Evolutionary conservation across 2,329 filamentous ascomycete species (phyloP).

Genomic region (Clonostachys byssicola): DNA sequence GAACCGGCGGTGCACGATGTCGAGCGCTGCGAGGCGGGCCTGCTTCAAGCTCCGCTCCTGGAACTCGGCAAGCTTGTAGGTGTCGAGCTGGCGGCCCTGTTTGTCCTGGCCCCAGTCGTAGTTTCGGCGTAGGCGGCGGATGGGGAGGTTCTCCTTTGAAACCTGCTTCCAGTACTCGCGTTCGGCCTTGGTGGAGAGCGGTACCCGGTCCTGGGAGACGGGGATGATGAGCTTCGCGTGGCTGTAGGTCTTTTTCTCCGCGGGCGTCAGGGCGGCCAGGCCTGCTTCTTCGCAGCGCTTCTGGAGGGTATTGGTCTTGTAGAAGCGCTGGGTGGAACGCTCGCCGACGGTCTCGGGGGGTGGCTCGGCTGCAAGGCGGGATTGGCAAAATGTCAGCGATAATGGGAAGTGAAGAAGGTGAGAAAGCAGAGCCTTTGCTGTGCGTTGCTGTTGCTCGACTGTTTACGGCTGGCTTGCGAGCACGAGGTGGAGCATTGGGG

Average conservation of each 20-base stretch:
- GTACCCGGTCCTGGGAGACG: constrained; percentile 25
- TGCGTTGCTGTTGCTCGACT: too few relatives aligned
- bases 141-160: constrained; percentile 45
- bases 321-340: constrained; percentile 40
- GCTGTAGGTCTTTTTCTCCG: constrained; percentile 44
- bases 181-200: constrained; percentile 40
- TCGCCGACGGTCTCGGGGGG: constrained; percentile 41
- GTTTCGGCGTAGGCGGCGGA: constrained; percentile 32
- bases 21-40: constrained; percentile 34
- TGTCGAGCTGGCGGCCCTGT: constrained; percentile 41
- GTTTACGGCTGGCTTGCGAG: too few relatives aligned
- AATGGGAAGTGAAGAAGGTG: not conserved
- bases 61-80: constrained; percentile 41
- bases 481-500: not conserved
- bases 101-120: constrained; percentile 48
- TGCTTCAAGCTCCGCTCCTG: constrained; percentile 34
- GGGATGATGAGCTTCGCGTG: constrained; percentile 40
- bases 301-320: constrained; percentile 45
- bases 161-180: constrained; percentile 55
- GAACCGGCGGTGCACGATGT: constrained; percentile 40
- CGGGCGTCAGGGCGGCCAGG: constrained; percentile 36
- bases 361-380: constrained; percentile 11
- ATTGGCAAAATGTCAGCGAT: not conserved
- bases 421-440: too few relatives aligned
- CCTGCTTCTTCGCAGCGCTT: constrained; percentile 37